phyloP scores from a whole-genome alignment of 768 basidiomycete species.

The Pleurotus citrinopileatus region DNA sequence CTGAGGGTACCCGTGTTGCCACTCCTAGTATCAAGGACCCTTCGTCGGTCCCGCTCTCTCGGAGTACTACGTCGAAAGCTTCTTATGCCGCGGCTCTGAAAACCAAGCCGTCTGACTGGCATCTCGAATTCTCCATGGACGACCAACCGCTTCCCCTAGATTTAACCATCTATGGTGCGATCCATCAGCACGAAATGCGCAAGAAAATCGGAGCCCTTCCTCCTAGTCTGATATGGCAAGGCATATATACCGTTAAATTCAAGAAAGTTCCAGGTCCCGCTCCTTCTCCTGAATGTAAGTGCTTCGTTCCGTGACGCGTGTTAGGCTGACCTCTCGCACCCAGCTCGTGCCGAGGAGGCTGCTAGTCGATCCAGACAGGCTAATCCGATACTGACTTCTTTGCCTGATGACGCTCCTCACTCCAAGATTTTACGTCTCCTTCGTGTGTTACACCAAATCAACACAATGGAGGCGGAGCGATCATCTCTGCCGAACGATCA shows the following conservation, averaged over 20 bases:
- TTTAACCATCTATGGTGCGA: slow-evolving; percentile 93
- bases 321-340: neutral
- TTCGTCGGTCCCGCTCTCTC: slow-evolving; percentile 29
- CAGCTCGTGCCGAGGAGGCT: slow-evolving; percentile 37
- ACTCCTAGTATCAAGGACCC: slow-evolving; percentile 57
- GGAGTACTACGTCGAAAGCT: slow-evolving; percentile 34
- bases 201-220: slow-evolving; percentile 65
- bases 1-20: slow-evolving; percentile 91
- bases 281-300: slow-evolving; percentile 55
- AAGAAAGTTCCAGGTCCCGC: slow-evolving; percentile 87
- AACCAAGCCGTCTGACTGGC: slow-evolving; percentile 93
- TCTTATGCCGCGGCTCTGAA: slow-evolving; percentile 96
- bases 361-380: slow-evolving; percentile 53
- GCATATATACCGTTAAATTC: slow-evolving; percentile 89
- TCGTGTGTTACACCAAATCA: slow-evolving; percentile 82
- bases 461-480: slow-evolving; percentile 70
- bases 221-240: slow-evolving; percentile 81
- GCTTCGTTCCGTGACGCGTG: neutral
- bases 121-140: slow-evolving; percentile 94
- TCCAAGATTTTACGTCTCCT: slow-evolving; percentile 90
- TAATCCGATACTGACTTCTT: slow-evolving; percentile 68
- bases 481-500: slow-evolving; percentile 45
- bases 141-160: slow-evolving; percentile 82
- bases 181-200: slow-evolving; percentile 86
- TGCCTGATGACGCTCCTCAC: slow-evolving; percentile 82